Evolutionary conservation across 2,329 filamentous ascomycete species (phyloP), one percentile per base, ranked within the genome.

Genomic region (Clonostachys sp.): DNA sequence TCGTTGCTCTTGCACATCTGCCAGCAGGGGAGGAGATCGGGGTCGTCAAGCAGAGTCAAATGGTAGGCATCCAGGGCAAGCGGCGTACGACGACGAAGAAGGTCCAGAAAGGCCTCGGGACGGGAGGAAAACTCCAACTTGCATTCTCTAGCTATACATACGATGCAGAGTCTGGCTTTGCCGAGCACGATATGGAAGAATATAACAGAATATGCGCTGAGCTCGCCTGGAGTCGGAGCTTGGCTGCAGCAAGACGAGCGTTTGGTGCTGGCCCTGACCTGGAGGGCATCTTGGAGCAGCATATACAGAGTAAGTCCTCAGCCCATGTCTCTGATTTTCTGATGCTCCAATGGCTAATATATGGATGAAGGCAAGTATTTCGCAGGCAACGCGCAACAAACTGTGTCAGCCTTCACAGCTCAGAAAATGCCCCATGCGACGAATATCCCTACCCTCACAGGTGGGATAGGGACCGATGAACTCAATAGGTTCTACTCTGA

Each of bases 141-240:
- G 68, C 62, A 0, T 74, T 70, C 41, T 64, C 64, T 0, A 62
- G 63, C 16, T 74, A 73, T 41, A 61, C 64, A 1, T 74, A 74
- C 44, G 51, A 66, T 9, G 68, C 78, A 66, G 67, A 80, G 45
- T 67, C 80, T 0, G 87, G 87, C 0, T 91, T 91, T 52, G 87
- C 87, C 0, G 86, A 91, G 63, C 74, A 77, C 17, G 81, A 89
- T 48, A 61, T 87, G 34, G 82, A 87, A 3, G 80, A 86, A 53
- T 90, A 82, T 55, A 77, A 89, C 52, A 70, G 75, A 10, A 70
- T 87, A 4, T 77, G 77, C 0, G 79, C 84, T 2, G 75, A 78
- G n/a, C 58, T 90, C 17, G 85, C 87, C 0, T 90, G 84, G 77
- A 80, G 75, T n/a, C 73, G 87, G 8, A 84, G 80, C 35, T 58